A percentile compares a stretch with the other conserved stretches of the same genome.
phyloP scores from a whole-genome alignment of 1,284 basidiomycete genomes.

The Chondrostereum purpureum region DNA sequence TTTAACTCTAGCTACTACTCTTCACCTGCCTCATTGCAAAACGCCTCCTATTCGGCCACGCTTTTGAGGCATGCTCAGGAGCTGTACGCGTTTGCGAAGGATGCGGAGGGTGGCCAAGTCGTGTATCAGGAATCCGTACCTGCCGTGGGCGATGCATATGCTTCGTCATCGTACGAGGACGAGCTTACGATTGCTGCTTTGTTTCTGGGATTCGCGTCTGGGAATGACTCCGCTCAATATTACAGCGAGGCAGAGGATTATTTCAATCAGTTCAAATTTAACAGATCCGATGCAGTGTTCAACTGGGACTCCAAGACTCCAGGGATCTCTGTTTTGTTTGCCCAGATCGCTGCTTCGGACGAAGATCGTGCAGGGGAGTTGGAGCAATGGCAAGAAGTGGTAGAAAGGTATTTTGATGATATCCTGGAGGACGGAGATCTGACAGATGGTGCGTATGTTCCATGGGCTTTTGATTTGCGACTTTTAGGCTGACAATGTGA shows the following conservation, averaged over 20 bases:
- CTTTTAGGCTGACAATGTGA: conserved; percentile 3
- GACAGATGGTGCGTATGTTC: conserved; percentile 40
- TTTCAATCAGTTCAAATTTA: conserved; percentile 55
- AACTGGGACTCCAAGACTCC: conserved; percentile 88
- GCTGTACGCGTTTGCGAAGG: conserved; percentile 69
- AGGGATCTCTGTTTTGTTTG: conserved; percentile 69
- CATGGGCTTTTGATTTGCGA: conserved; percentile 4
- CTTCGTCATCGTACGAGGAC: conserved; percentile 65
- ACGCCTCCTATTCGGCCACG: conserved; percentile 63
- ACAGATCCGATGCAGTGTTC: conserved; percentile 55
- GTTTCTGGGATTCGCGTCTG: conserved; percentile 60
- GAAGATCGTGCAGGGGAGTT: conserved; percentile 45
- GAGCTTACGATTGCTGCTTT: conserved; percentile 72
- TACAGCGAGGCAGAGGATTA: conserved; percentile 62
- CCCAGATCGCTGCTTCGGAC: conserved; percentile 54
- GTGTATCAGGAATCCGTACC: conserved; percentile 66
- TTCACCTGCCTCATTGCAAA: conserved; percentile 60
- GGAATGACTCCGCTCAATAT: conserved; percentile 48
- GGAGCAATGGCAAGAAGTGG: conserved; percentile 61
- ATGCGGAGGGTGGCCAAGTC: conserved; percentile 47
- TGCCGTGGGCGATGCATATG: conserved; percentile 58
- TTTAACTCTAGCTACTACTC: conserved; percentile 38
- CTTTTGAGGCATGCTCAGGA: conserved; percentile 70
- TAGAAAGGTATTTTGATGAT: conserved; percentile 73
- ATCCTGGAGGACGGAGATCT: conserved; percentile 53